Base-by-base conservation (phyloP, 768 basidiomycete species). In the Chiua virens region DNA sequence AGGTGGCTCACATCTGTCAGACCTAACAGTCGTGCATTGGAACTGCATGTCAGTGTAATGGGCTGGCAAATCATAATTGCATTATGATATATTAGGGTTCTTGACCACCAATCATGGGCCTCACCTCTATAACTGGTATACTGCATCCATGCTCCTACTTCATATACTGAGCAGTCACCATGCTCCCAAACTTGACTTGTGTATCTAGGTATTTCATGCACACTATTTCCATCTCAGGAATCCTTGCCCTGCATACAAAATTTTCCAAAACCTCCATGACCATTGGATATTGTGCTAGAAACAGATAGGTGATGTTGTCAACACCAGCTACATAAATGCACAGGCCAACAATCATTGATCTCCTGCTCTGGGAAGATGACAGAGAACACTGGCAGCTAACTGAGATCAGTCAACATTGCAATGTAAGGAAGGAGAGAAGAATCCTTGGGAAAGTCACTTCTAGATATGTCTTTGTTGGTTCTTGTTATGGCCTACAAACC, bases 361-460 rank as follows among this genome's bases (percentile, higher is more conserved):
- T 38, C 36, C 1, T 41, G 42, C 22, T 25, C 32, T 0, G 50
- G 38, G 4, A 50, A 59, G 0, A 51, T 58, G 14, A 40, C 42
- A 1, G 42, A 48, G 40, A 58, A 49, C 8, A 21, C 23, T 0
- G 36, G 17, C 10, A 32, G 34, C 17, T 30, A 39, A 0, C 49
- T 45, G 5, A 57, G 47, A 21, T 58, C 55, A 7, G 47, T 52
- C 48, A 62, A 14, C 34, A 55, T 48, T 8, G 43, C 46, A 8
- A 62, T 58, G 25, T 54, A 49, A 2, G 49, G 53, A 2, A 25
- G 38, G 9, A 37, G 27, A 4, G 10, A 7, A 0, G 23, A 7
- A 28, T 34, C 47, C 3, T 5, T 1, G 10, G 1, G 9, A 18
- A 23, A 18, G 27, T 8, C 36, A 2, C 9, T 27, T 1, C 13